Percentiles rank a stretch among this genome's conserved stretches.
Conservation (phyloP, 1,284 basidiomycete genomes). For the Crepidotus sp. region DNA sequence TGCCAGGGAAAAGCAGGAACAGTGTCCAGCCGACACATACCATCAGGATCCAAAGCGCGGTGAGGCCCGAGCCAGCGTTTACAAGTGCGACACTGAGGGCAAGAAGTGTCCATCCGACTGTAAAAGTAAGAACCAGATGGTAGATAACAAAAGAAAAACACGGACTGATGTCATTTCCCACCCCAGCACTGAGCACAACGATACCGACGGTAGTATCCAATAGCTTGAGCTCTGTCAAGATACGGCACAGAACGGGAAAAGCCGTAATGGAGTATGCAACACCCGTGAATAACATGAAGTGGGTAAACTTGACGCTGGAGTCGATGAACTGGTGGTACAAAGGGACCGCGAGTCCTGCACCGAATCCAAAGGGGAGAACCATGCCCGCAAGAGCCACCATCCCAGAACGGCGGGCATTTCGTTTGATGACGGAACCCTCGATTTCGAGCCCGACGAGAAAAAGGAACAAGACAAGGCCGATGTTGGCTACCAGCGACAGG, state of each 20-base stretch:
- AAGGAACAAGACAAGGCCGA: constrained; percentile 88
- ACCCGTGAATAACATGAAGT: constrained; percentile 92
- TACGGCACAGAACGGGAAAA: constrained; percentile 89
- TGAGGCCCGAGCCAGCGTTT: constrained; percentile 69
- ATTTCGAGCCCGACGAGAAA: constrained; percentile 87
- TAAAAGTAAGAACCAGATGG: neutral
- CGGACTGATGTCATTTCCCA: constrained; percentile 75
- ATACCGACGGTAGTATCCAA: constrained; percentile 91
- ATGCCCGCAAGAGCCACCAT: constrained; percentile 59
- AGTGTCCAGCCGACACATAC: constrained; percentile 76
- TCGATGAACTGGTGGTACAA: constrained; percentile 70
- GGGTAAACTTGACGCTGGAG: constrained; percentile 53
- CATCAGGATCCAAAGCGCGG: constrained; percentile 78
- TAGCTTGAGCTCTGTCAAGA: constrained; percentile 73
- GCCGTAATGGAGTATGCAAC: constrained; percentile 87
- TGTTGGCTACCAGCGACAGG: constrained; percentile 79
- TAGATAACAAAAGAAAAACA: constrained; percentile 3
- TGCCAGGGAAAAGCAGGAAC: constrained; percentile 69
- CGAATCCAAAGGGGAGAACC: constrained; percentile 75
- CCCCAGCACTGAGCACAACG: constrained; percentile 87
- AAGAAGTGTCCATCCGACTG: constrained; percentile 64
- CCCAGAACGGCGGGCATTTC: constrained; percentile 56
- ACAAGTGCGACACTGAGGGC: constrained; percentile 88
- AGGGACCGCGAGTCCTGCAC: constrained; percentile 73
- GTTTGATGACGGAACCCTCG: constrained; percentile 70